Percentiles rank a stretch among this genome's conserved stretches.
These are phyloP conservation scores for Caloboletus inedulis DNA, from an alignment of 1,284 basidiomycete genomes.

Conservation along the genomic window DNA sequence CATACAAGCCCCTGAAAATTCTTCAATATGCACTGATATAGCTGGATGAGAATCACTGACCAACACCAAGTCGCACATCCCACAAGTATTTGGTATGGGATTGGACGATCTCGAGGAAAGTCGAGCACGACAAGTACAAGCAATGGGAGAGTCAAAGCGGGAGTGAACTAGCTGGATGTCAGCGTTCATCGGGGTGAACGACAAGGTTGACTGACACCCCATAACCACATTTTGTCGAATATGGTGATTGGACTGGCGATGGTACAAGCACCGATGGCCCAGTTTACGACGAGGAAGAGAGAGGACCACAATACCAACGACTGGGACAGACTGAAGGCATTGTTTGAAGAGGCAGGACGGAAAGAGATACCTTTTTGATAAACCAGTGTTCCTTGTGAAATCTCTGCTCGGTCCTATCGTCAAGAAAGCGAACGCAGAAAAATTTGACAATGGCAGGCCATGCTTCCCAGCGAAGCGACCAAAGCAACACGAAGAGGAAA, in stretches of 20 bases:
- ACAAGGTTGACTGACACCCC: slow-evolving; percentile 43
- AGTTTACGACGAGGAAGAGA: slow-evolving; percentile 66
- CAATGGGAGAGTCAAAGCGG: slow-evolving; percentile 41
- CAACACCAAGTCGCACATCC: slow-evolving; percentile 57
- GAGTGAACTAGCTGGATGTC: slow-evolving; percentile 42
- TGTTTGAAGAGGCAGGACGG: background rate
- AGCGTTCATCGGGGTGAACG: slow-evolving; percentile 29
- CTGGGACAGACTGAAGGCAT: slow-evolving; percentile 23
- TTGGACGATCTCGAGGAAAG: slow-evolving; percentile 58
- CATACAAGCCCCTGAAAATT: slow-evolving; percentile 43
- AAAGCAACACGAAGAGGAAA: slow-evolving; percentile 27
- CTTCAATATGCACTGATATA: slow-evolving; percentile 7
- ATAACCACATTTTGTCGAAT: slow-evolving; percentile 61
- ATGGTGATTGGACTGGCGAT: slow-evolving; percentile 44
- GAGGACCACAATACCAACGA: slow-evolving; percentile 62
- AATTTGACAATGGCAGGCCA: slow-evolving; percentile 45
- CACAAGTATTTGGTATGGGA: slow-evolving; percentile 59
- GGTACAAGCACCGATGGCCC: slow-evolving; percentile 60
- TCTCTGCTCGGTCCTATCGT: slow-evolving; percentile 56
- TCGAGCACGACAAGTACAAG: slow-evolving; percentile 62
- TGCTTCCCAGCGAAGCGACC: slow-evolving; percentile 39
- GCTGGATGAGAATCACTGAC: slow-evolving; percentile 32
- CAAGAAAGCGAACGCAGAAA: slow-evolving; percentile 55
- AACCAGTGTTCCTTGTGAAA: slow-evolving; percentile 56
- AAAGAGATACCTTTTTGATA: slow-evolving; percentile 40